phyloP scores from a whole-genome alignment of 805 yeast genomes.

The Candida nemodendra region DNA sequence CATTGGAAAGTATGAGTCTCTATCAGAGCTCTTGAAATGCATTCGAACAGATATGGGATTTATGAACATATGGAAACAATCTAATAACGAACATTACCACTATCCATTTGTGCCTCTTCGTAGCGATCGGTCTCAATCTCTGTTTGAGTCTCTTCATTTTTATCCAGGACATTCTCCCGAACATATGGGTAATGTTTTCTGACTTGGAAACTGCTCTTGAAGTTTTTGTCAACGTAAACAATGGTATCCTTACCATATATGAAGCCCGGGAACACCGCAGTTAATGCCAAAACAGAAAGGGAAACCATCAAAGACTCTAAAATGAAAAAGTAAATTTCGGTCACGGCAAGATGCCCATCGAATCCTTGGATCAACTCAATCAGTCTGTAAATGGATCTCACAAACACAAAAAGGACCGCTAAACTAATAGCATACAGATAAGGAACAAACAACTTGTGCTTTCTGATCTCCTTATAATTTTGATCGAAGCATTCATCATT shows the following conservation, averaged over 20 bases:
- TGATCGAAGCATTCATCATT: slow-evolving; percentile 34
- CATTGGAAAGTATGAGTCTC: too few relatives aligned
- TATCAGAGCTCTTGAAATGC: too few relatives aligned
- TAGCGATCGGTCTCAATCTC: not conserved
- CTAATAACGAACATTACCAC: too few relatives aligned
- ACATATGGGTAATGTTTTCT: too few relatives aligned
- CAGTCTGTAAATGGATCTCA: slow-evolving; percentile 68
- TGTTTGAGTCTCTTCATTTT: not conserved
- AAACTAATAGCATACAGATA: slow-evolving; percentile 43
- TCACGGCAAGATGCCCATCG: slow-evolving; percentile 59
- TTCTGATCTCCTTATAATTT: slow-evolving; percentile 32
- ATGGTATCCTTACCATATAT: slow-evolving; percentile 35
- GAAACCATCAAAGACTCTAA: slow-evolving; percentile 60
- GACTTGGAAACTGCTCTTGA: slow-evolving; percentile 10
- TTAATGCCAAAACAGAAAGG: slow-evolving; percentile 42
- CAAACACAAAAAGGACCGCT: slow-evolving; percentile 50
- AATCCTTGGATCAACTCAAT: slow-evolving; percentile 70
- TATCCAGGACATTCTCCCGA: slow-evolving; percentile 1
- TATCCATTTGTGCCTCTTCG: not conserved
- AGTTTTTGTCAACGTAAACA: slow-evolving; percentile 13
- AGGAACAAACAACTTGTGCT: slow-evolving; percentile 33
- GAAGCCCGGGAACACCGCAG: slow-evolving; percentile 61
- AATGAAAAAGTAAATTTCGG: slow-evolving; percentile 54
- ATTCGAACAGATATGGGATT: too few relatives aligned
- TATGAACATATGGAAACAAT: not conserved